A percentile compares a stretch with the other conserved stretches of the same genome.
These are phyloP conservation scores for Fusarium neocosmosporiellum DNA, from an alignment of 2,329 filamentous ascomycete genomes.

Conservation along the genomic window DNA sequence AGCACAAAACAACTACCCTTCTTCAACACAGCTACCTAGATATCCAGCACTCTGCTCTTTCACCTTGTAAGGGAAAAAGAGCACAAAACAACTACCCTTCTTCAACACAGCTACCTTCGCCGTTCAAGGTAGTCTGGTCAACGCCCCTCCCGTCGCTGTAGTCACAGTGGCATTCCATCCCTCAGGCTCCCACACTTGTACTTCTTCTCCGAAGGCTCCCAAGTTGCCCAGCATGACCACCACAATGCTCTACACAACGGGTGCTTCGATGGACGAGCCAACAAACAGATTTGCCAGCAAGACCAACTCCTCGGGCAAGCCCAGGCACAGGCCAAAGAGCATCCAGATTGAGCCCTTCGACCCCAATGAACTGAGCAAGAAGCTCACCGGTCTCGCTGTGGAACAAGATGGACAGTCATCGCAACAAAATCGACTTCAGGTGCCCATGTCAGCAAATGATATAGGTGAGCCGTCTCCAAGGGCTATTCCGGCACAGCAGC, in stretches of 20 bases:
- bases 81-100: not conserved
- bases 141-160: not conserved
- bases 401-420: slow-evolving; percentile 56
- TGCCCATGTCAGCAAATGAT: slow-evolving; percentile 19
- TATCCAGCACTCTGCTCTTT: too few species aligned
- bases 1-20: not conserved
- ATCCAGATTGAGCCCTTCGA: slow-evolving; percentile 56
- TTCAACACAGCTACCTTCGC: not conserved
- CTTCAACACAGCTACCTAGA: not conserved
- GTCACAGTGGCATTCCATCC: slow-evolving; percentile 14
- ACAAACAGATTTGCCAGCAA: slow-evolving; percentile 11
- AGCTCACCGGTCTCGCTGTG: slow-evolving; percentile 62
- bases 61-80: too few species aligned
- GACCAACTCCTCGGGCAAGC: slow-evolving; percentile 21
- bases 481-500: slow-evolving; percentile 2
- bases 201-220: not conserved
- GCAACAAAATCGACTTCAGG: slow-evolving; percentile 34
- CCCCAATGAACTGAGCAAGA: slow-evolving; percentile 64
- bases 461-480: slow-evolving; percentile 23
- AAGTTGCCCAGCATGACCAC: slow-evolving; percentile 27
- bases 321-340: slow-evolving; percentile 37
- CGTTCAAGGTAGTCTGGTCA: slow-evolving; percentile 1
- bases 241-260: slow-evolving; percentile 35
- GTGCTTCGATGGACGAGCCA: slow-evolving; percentile 29
- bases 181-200: not conserved